Evolutionary conservation across 2,329 filamentous ascomycete genomes (phyloP).

Genomic region (Waltergamsia citrina): DNA sequence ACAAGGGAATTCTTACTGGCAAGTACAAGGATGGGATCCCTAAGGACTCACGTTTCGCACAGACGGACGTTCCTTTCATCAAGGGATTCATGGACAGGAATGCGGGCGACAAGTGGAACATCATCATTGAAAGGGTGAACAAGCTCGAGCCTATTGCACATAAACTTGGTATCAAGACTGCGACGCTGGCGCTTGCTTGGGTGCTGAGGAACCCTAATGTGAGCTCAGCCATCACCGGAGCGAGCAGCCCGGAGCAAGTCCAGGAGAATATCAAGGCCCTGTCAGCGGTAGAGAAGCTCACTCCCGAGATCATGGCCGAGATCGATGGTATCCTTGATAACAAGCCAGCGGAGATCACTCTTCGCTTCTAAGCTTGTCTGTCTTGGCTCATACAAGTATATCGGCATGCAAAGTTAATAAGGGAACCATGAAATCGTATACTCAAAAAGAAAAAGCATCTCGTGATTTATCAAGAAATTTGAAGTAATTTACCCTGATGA

Average conservation of each 20-base stretch:
- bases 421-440: neutral
- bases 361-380: constrained; percentile 18
- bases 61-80: constrained; percentile 46
- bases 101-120: constrained; percentile 41
- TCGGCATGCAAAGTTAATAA: no score
- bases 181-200: constrained; percentile 50
- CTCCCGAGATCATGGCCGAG: constrained; percentile 46
- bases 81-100: constrained; percentile 39
- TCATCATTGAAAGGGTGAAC: constrained; percentile 48
- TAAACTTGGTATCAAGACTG: constrained; percentile 46
- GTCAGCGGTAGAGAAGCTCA: constrained; percentile 43
- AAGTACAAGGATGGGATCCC: constrained; percentile 60
- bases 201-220: constrained; percentile 52
- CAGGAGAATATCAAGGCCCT: constrained; percentile 50
- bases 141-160: constrained; percentile 54
- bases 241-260: constrained; percentile 47
- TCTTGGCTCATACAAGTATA: no score
- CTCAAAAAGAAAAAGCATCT: neutral
- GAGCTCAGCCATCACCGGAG: constrained; percentile 51
- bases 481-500: no score
- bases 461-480: neutral
- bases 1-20: constrained; percentile 49
- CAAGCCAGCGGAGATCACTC: constrained; percentile 36
- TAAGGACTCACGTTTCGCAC: constrained; percentile 46
- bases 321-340: constrained; percentile 51